phyloP scores from a whole-genome alignment of 495 filamentous ascomycete genomes.

The Xylaria bambusicola region DNA sequence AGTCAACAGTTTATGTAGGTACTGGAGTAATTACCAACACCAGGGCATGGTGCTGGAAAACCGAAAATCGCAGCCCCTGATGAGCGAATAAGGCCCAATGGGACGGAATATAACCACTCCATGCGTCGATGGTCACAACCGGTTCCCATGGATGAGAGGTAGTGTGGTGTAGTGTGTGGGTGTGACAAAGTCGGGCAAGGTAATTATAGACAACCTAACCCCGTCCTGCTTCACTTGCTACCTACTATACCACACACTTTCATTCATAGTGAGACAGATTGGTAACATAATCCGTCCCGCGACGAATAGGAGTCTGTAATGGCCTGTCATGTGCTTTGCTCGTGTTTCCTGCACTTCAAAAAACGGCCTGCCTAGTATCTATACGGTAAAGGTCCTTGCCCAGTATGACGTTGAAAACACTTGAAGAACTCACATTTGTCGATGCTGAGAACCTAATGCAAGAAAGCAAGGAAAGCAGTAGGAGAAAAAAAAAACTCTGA shows the following conservation, averaged over 20 bases:
- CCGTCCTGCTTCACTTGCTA: neutral
- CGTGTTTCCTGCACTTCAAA: neutral
- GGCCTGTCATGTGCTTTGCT: neutral
- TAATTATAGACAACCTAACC: neutral
- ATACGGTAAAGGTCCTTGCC: neutral
- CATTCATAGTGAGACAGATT: conserved; percentile 7
- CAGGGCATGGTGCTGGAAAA: neutral
- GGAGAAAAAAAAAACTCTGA: too few relatives aligned
- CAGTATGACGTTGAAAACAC: neutral
- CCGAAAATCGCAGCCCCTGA: neutral
- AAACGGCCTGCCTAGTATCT: neutral
- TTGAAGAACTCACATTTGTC: too few relatives aligned
- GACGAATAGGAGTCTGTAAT: neutral
- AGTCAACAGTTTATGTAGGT: neutral
- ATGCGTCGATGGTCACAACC: neutral
- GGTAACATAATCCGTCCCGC: neutral
- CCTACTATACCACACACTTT: too few relatives aligned
- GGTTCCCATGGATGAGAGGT: neutral
- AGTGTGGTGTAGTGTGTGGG: neutral
- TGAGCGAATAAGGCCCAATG: neutral
- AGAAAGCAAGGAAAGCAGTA: too few relatives aligned
- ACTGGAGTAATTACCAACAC: neutral
- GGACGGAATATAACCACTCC: neutral
- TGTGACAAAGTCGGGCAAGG: neutral
- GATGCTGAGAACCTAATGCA: neutral